Evolutionary conservation across 2,329 filamentous ascomycete species (phyloP).

Genomic region (Stagonosporopsis cucurbitacearum): DNA sequence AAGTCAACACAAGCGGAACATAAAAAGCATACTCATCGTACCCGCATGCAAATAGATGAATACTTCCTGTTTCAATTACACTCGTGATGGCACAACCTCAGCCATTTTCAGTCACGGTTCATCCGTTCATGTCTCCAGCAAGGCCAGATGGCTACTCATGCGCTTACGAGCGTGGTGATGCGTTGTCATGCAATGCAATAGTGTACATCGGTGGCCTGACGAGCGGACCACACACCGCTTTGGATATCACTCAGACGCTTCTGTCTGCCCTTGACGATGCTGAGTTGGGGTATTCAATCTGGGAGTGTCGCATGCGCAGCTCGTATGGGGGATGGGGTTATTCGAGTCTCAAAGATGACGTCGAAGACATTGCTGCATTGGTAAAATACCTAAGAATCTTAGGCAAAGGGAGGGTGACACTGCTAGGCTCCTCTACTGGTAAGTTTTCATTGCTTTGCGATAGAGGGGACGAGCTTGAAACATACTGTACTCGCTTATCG

Average conservation of each 20-base stretch:
- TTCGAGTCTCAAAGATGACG: constrained; percentile 27
- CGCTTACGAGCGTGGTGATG: constrained; percentile 24
- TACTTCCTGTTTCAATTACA: background rate
- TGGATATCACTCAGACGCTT: background rate
- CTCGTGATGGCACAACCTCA: background rate
- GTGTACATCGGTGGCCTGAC: constrained; percentile 28
- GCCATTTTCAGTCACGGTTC: constrained; percentile 14
- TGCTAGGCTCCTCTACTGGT: constrained; percentile 22
- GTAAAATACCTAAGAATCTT: constrained; percentile 17
- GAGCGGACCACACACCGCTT: constrained; percentile 22
- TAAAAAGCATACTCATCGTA: background rate
- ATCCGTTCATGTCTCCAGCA: constrained; percentile 16
- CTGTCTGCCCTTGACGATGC: background rate
- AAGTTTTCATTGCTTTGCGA: no score
- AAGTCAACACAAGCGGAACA: background rate
- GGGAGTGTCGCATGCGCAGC: constrained; percentile 30
- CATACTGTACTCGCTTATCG: no score
- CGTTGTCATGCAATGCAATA: constrained; percentile 17
- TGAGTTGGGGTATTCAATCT: constrained; percentile 16
- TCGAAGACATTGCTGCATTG: constrained; percentile 21
- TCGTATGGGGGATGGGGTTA: constrained; percentile 28
- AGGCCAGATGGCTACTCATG: constrained; percentile 8
- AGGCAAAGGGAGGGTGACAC: constrained; percentile 14
- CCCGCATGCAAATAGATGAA: background rate
- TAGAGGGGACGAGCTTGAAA: no score